Percentiles rank a stretch among this genome's conserved stretches.
These are phyloP conservation scores for Leishmania braziliensis DNA, from an alignment of 208 protist genomes.

Conservation along the genomic window DNA sequence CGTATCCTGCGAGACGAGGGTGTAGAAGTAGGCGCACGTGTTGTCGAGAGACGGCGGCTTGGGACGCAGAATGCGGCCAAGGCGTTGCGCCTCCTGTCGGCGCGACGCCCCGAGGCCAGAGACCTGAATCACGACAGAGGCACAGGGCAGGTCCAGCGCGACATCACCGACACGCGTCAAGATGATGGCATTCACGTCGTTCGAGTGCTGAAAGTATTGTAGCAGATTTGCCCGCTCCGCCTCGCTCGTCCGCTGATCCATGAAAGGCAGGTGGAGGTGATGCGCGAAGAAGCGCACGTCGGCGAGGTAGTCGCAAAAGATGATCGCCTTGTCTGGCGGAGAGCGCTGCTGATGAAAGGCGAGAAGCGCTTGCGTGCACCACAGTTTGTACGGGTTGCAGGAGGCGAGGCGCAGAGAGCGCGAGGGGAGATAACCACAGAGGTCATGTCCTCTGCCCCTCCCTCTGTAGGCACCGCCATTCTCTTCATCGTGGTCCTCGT, in stretches of 20 bases:
- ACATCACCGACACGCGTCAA: constrained; percentile 97
- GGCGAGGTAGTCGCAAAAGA: constrained; percentile 91
- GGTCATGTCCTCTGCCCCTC: neutral
- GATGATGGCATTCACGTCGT: constrained; percentile 95
- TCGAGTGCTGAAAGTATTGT: constrained; percentile 84
- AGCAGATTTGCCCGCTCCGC: constrained; percentile 82
- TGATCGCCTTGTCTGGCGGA: constrained; percentile 91
- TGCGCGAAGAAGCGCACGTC: constrained; percentile 85
- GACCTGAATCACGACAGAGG: constrained; percentile 99
- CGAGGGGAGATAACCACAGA: constrained; percentile 17
- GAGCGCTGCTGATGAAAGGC: constrained; percentile 95
- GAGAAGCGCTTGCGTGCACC: constrained; percentile 94
- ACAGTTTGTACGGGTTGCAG: constrained; percentile 93
- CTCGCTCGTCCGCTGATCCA: constrained; percentile 85
- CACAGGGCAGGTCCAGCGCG: constrained; percentile 98
- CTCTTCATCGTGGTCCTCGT: constrained; percentile 11
- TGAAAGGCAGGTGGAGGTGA: constrained; percentile 86
- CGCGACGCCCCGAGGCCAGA: constrained; percentile 96
- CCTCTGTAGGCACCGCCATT: neutral
- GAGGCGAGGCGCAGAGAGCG: constrained; percentile 51
- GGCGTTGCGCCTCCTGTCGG: constrained; percentile 97
- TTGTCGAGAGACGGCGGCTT: constrained; percentile 94
- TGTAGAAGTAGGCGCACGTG: constrained; percentile 99
- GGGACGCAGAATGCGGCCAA: constrained; percentile 96
- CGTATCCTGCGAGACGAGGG: constrained; percentile 97